Base-by-base conservation (phyloP, 306 rosid genomes). In the Cucumis cinereus region DNA sequence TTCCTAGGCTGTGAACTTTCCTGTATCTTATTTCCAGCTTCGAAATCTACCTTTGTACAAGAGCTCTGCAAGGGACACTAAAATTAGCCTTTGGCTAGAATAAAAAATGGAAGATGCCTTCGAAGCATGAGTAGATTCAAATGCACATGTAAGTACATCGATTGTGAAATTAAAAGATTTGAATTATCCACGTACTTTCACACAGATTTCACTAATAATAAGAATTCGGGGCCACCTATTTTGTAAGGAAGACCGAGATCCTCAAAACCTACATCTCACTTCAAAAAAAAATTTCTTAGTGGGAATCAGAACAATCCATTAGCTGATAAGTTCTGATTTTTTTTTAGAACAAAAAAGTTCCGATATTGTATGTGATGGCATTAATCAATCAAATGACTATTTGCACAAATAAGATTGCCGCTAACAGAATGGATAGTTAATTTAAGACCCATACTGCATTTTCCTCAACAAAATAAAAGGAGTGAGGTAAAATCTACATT, bases 21-120 rank as follows among this genome's bases (percentile, higher is more conserved):
- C 69, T 82, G 88, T 77, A 75, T 76, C 86, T 87, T 80, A 82
- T 86, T 86, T 83, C 92, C 96, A 80, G 81, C 84, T 77, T 92
- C 98, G 75, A 90, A 76, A 60, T 87, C 97, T 49, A 94, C 97
- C 89, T 83, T 95, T 17, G 98, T 90, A 85, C 90, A 92, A 75
- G 99, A 92, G 88, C 97, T 95, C 98, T 91, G 93, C 88, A 82
- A 79, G 84, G 85, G 61, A 81, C 82, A 87, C 66, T 84, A 88
- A 17, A 79, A 78, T 33, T 66, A 83, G 82, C 78, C 74, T 71
- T 57, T 66, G 24, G 62, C 73, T 45, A 81, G 87, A 85, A 67
- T 64, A 82, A 75, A 73, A 52, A 81, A 55, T 61, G 78, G 77
- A 83, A 82, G 64, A 82, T 78, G 79, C 61, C 83, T 81, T 33